Evolutionary conservation across 176 grass and related monocot species (phyloP).

Genomic region (Carex myosuroides): DNA sequence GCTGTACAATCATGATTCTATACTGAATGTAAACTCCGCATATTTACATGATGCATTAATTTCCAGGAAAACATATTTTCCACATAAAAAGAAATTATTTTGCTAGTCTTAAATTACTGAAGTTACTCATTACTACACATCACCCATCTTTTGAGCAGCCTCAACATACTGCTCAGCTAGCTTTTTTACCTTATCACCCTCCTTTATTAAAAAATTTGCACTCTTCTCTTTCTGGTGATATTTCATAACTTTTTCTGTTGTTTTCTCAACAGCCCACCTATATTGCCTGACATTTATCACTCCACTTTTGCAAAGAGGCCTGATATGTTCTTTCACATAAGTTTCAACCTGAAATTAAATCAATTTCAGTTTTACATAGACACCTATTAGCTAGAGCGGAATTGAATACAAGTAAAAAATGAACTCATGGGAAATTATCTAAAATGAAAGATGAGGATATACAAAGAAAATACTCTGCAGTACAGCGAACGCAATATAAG

Average conservation of each 20-base stretch:
- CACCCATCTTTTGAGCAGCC: conserved; percentile 48
- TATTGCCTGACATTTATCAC: conserved; percentile 77
- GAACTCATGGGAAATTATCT: neutral
- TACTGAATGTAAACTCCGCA: neutral
- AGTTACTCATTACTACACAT: conserved; percentile 18
- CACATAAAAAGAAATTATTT: neutral
- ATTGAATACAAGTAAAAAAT: neutral
- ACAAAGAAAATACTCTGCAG: neutral
- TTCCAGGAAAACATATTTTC: neutral
- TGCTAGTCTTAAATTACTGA: neutral
- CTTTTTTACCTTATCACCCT: conserved; percentile 92
- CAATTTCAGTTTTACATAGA: neutral
- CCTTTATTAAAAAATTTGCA: conserved; percentile 86
- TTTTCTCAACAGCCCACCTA: conserved; percentile 54
- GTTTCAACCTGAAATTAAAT: conserved; percentile 50
- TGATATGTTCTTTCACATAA: conserved; percentile 88
- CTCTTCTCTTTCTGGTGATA: conserved; percentile 60
- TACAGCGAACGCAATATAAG: neutral
- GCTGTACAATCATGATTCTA: neutral
- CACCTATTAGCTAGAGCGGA: neutral
- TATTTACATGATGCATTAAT: neutral
- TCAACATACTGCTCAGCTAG: conserved; percentile 84
- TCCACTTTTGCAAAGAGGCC: conserved; percentile 86
- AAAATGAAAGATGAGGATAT: neutral
- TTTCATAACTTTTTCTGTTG: conserved; percentile 81